A percentile compares a stretch with the other conserved stretches of the same genome.
Evolutionary conservation across 805 yeast genomes (phyloP).

Genomic region (Pichia ethanolica): DNA sequence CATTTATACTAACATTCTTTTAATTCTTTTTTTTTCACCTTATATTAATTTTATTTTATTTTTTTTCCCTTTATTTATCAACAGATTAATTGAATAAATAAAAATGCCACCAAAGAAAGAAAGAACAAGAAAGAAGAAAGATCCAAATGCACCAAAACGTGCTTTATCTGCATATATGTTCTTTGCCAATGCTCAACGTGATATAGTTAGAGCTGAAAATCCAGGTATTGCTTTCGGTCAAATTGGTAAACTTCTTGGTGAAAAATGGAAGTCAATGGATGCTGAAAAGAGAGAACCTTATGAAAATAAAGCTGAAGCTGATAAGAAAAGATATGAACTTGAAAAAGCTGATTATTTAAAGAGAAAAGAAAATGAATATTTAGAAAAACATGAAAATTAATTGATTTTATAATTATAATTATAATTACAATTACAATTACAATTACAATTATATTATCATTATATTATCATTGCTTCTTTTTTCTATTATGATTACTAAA

Average conservation of each 20-base stretch:
- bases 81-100: neutral
- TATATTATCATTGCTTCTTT: neutral
- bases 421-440: no score
- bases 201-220: conserved; percentile 88
- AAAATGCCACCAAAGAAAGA: conserved; percentile 18
- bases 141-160: conserved; percentile 99
- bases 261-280: conserved; percentile 87
- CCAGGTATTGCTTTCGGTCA: conserved; percentile 95
- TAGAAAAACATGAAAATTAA: conserved; percentile 6
- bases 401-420: no score
- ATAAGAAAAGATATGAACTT: conserved; percentile 95
- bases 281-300: conserved; percentile 83
- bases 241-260: conserved; percentile 92
- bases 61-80: neutral
- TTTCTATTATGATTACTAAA: neutral
- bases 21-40: no score
- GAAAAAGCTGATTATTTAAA: conserved; percentile 81
- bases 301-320: conserved; percentile 88
- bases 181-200: conserved; percentile 97
- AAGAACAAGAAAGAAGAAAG: conserved; percentile 38
- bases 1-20: neutral
- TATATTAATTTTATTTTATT: no score
- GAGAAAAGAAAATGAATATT: conserved; percentile 15
- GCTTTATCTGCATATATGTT: conserved; percentile 97
- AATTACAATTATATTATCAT: no score